A percentile compares a stretch with the other conserved stretches of the same genome.
Conservation (phyloP, 257 asterid genomes). For the Asclepias syriaca region DNA sequence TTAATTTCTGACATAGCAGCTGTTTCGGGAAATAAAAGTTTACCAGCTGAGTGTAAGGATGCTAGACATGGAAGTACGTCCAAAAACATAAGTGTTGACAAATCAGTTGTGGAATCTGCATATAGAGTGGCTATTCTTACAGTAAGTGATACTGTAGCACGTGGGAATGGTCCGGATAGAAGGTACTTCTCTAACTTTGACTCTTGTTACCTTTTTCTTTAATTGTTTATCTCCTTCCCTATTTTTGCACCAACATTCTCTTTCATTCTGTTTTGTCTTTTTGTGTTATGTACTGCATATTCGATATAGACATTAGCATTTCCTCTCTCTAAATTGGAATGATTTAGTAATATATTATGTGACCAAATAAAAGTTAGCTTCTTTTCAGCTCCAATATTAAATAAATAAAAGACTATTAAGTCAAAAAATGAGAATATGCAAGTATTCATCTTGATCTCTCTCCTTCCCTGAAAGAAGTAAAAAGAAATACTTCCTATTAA, state of each 20-base stretch:
- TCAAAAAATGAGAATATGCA: neutral
- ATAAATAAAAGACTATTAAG: neutral
- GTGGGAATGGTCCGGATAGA: constrained; percentile 74
- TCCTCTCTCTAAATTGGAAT: neutral
- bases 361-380: neutral
- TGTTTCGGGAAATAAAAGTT: constrained; percentile 28
- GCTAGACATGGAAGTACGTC: constrained; percentile 23
- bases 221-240: neutral
- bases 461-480: neutral
- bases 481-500: neutral
- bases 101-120: constrained; percentile 30
- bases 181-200: constrained; percentile 40
- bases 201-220: neutral
- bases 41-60: constrained; percentile 23
- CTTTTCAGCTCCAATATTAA: neutral
- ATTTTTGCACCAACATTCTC: neutral
- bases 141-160: constrained; percentile 89
- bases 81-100: constrained; percentile 18
- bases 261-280: neutral
- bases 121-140: constrained; percentile 77
- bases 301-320: neutral
- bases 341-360: neutral
- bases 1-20: constrained; percentile 62
- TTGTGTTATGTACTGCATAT: neutral
- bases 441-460: neutral